Evolutionary conservation across 106 monocot species (phyloP).

Genomic region (Iris macrosiphon): DNA sequence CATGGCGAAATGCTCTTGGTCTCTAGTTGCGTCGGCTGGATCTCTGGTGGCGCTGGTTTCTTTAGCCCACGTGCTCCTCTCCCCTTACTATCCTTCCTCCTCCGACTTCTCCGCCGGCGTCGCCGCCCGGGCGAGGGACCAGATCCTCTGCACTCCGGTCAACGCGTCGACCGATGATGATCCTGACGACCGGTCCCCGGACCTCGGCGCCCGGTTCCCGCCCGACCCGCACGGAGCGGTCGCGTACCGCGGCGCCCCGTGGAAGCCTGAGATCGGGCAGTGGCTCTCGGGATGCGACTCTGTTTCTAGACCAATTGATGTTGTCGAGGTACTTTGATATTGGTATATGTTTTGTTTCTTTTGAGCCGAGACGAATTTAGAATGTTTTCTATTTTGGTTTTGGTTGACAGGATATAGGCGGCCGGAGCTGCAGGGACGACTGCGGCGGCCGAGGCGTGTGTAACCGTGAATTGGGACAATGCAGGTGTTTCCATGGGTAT

Average conservation of each 20-base stretch:
- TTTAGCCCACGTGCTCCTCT: constrained; percentile 33
- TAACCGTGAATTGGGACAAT: constrained; percentile 59
- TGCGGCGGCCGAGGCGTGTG: constrained; percentile 65
- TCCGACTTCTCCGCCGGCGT: constrained; percentile 33
- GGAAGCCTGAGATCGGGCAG: constrained; percentile 65
- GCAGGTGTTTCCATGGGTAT: constrained; percentile 92
- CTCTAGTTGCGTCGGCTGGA: constrained; percentile 18
- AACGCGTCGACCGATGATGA: constrained; percentile 3
- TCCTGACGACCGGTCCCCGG: too few species aligned
- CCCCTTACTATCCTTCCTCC: constrained; percentile 30
- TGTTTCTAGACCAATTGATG: constrained; percentile 17
- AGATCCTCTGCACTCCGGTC: constrained; percentile 1
- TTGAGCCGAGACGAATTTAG: background rate
- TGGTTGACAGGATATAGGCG: constrained; percentile 34
- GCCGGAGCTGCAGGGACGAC: constrained; percentile 40
- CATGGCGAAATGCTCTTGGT: constrained; percentile 45
- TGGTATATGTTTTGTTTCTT: background rate
- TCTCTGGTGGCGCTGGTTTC: constrained; percentile 21
- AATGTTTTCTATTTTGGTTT: background rate
- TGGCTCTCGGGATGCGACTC: constrained; percentile 64
- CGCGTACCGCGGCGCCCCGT: constrained; percentile 48
- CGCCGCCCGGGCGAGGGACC: background rate
- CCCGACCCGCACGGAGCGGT: constrained; percentile 38
- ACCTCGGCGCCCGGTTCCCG: constrained; percentile 23
- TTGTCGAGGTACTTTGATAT: constrained; percentile 39